Base-by-base conservation (phyloP, 2,329 filamentous ascomycete species). In the Cadophora sp. region DNA sequence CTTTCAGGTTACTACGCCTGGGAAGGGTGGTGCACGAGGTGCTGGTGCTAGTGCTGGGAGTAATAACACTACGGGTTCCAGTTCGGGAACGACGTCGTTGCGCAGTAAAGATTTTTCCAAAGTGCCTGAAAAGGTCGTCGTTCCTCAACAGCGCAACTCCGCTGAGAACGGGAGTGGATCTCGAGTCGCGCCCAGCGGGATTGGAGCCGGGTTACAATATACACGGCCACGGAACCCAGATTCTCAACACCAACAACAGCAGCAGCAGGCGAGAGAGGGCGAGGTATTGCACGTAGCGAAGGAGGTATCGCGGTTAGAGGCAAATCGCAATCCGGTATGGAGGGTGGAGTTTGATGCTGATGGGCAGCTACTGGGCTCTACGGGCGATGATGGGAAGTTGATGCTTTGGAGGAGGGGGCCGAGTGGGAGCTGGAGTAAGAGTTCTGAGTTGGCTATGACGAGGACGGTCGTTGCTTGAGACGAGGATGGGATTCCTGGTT, bases 1-100 rank as follows among this genome's bases (percentile, higher is more conserved):
- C n/a, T 97, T 96, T 76, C 89, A 95, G 73, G 79, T 97, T 20
- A 87, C 89, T 43, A 91, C 91, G 0, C 84, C 85, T 0, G 80
- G 75, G 68, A 81, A 78, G 68, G 85, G 80, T 6, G 45, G 45
- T 48, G 45, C n/a, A n/a, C 3, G 45, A 18, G 36, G 36, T 13
- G 36, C 2, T 5, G 36, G 36, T 39, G 27, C 27, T 30, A 8
- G 36, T 9, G 36, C n/a, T n/a, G n/a, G n/a, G n/a, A n/a, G 36
- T 39, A 39, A 13, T 39, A 48, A 48, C 8, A 4, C 16, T 8
- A 48, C 45, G n/a, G n/a, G 43, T 18, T 18, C 45, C 9, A n/a
- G 45, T 20, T 48, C 45, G n/a, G 45, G 45, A 73, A 84, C 78
- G 56, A 84, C 81, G 71, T 81, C 80, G 6, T 27, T 59, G 13